These are phyloP conservation scores for Talaromyces amestolkiae DNA, from an alignment of 2,329 filamentous ascomycete species.

Conservation along the genomic window DNA sequence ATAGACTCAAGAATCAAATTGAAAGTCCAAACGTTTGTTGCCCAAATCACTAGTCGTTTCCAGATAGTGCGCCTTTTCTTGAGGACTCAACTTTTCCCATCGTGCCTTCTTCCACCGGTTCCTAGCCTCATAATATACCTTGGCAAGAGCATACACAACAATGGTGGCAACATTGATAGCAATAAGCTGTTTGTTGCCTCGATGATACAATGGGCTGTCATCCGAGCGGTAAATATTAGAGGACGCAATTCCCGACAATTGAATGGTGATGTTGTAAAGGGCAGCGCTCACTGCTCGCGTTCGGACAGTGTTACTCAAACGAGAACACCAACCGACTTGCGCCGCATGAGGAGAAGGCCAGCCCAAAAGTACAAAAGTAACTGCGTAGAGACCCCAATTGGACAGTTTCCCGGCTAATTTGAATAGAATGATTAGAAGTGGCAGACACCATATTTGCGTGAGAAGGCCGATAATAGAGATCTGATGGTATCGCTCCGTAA, in stretches of 20 bases:
- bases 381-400: constrained; percentile 53
- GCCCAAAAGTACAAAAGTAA: constrained; percentile 54
- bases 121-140: constrained; percentile 34
- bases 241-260: constrained; percentile 41
- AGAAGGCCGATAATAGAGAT: constrained; percentile 54
- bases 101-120: constrained; percentile 18
- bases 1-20: constrained; percentile 6
- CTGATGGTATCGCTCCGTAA: constrained; percentile 57
- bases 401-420: constrained; percentile 49
- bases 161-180: constrained; percentile 52
- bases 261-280: constrained; percentile 48
- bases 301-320: constrained; percentile 43
- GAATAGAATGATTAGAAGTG: constrained; percentile 52
- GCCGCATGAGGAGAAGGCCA: constrained; percentile 61
- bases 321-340: constrained; percentile 45
- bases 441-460: constrained; percentile 54
- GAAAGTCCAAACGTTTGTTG: constrained; percentile 42
- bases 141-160: constrained; percentile 48
- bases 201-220: constrained; percentile 57
- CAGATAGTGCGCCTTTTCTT: constrained; percentile 39
- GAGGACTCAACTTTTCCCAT: constrained; percentile 42
- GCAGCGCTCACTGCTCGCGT: constrained; percentile 45
- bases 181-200: constrained; percentile 58
- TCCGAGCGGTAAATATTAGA: constrained; percentile 53
- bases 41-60: constrained; percentile 38